phyloP scores from a whole-genome alignment of 257 asterid genomes.

The Solanum tarijense region DNA sequence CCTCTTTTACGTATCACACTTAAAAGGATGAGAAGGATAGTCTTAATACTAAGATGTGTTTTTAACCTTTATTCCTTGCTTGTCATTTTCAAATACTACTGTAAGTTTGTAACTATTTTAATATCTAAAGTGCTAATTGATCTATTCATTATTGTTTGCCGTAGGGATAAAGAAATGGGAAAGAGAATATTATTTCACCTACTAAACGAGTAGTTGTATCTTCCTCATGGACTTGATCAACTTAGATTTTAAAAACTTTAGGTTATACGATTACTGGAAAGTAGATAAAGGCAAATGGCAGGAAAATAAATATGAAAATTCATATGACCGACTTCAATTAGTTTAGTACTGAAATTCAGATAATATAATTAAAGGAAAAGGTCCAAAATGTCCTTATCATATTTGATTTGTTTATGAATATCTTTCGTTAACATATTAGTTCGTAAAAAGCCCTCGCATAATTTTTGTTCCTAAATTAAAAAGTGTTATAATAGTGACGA shows the following conservation, averaged over 20 bases:
- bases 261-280: neutral
- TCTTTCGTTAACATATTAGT: neutral
- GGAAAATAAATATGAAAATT: neutral
- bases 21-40: accelerated
- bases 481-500: too few relatives aligned
- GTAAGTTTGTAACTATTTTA: neutral
- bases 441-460: neutral
- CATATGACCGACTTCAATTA: neutral
- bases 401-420: neutral
- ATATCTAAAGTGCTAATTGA: neutral
- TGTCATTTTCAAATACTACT: neutral
- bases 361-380: neutral
- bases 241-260: neutral
- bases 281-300: neutral
- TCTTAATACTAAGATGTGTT: neutral
- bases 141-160: neutral
- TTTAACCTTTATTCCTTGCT: neutral
- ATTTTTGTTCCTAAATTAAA: neutral
- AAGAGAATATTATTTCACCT: neutral
- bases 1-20: neutral
- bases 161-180: neutral
- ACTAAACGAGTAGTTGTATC: neutral
- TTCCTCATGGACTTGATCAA: neutral
- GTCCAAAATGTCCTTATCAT: neutral
- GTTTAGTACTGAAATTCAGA: neutral